Evolutionary conservation across 257 asterid species (phyloP).

Genomic region (Apocynum venetum): DNA sequence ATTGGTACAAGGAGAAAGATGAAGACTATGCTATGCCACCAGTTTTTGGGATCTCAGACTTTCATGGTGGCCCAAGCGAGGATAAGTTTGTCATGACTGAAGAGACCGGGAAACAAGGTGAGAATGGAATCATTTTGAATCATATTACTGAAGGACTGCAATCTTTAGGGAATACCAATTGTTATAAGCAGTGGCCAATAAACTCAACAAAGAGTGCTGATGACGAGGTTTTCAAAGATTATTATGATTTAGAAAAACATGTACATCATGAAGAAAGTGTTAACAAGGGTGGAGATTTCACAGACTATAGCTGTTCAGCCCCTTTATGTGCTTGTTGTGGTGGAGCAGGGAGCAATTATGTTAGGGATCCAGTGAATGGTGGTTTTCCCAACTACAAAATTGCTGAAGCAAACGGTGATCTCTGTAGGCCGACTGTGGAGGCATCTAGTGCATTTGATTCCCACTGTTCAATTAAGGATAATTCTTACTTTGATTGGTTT

Average conservation of each 20-base stretch:
- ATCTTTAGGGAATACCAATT: slow-evolving; percentile 8
- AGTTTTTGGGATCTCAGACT: slow-evolving; percentile 40
- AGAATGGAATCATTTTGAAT: slow-evolving; percentile 22
- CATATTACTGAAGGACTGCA: slow-evolving; percentile 22
- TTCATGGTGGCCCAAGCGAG: slow-evolving; percentile 56
- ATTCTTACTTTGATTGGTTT: slow-evolving; percentile 23
- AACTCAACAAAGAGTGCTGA: slow-evolving; percentile 19
- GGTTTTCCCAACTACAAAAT: slow-evolving; percentile 24
- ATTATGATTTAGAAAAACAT: slow-evolving; percentile 34
- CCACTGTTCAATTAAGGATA: slow-evolving; percentile 19
- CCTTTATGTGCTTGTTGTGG: slow-evolving; percentile 55
- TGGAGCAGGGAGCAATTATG: slow-evolving; percentile 14
- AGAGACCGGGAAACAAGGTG: slow-evolving; percentile 29
- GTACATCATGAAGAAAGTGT: slow-evolving; percentile 30
- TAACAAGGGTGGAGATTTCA: slow-evolving; percentile 15
- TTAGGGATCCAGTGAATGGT: slow-evolving; percentile 19
- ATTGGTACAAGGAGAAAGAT: slow-evolving; percentile 82
- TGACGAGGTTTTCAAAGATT: slow-evolving; percentile 32
- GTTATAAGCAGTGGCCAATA: slow-evolving; percentile 24
- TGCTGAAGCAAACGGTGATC: slow-evolving; percentile 21
- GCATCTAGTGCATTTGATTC: slow-evolving; percentile 13
- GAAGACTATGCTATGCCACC: slow-evolving; percentile 71
- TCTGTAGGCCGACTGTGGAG: slow-evolving; percentile 16
- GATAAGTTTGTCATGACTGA: slow-evolving; percentile 68
- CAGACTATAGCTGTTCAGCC: slow-evolving; percentile 34